phyloP scores from a whole-genome alignment of 805 yeast species.

The Wickerhamiella sergipiensis region DNA sequence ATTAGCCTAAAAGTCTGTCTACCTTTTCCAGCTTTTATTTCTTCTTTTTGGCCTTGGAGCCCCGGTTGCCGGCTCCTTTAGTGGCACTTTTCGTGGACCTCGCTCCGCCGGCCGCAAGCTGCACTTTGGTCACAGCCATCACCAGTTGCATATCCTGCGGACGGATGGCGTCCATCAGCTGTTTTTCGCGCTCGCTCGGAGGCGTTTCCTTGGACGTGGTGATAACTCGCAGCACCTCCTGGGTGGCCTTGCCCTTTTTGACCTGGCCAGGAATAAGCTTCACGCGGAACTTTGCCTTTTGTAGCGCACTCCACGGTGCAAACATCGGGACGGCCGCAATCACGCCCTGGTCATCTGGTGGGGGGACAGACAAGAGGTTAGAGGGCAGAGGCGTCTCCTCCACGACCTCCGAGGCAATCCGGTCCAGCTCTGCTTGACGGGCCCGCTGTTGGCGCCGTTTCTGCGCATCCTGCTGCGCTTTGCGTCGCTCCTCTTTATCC shows the following conservation, averaged over 20 bases:
- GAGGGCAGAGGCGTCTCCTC: conserved; percentile 30
- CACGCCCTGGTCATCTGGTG: conserved; percentile 35
- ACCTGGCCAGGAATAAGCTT: conserved; percentile 68
- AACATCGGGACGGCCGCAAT: conserved; percentile 66
- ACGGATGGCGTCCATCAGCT: conserved; percentile 6
- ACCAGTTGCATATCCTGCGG: conserved; percentile 6
- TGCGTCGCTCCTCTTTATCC: conserved; percentile 26
- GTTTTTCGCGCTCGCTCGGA: conserved; percentile 2
- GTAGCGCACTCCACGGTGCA: conserved; percentile 82
- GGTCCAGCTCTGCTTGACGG: conserved; percentile 33
- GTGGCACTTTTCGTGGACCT: background rate
- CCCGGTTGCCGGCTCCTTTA: conserved; percentile 2
- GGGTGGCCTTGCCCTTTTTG: conserved; percentile 78
- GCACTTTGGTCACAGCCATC: conserved; percentile 7
- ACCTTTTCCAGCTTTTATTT: background rate
- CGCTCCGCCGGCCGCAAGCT: conserved; percentile 1
- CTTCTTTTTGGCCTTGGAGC: conserved; percentile 4
- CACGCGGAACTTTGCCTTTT: conserved; percentile 63
- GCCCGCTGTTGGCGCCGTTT: conserved; percentile 29
- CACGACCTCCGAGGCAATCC: conserved; percentile 28
- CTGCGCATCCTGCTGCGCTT: conserved; percentile 24
- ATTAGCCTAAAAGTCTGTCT: background rate
- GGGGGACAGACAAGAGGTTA: conserved; percentile 25
- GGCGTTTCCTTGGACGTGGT: conserved; percentile 25
- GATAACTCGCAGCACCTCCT: conserved; percentile 52